These are phyloP conservation scores for Acanthamoeba sp. DNA, from an alignment of 208 protist species.

Conservation along the genomic window DNA sequence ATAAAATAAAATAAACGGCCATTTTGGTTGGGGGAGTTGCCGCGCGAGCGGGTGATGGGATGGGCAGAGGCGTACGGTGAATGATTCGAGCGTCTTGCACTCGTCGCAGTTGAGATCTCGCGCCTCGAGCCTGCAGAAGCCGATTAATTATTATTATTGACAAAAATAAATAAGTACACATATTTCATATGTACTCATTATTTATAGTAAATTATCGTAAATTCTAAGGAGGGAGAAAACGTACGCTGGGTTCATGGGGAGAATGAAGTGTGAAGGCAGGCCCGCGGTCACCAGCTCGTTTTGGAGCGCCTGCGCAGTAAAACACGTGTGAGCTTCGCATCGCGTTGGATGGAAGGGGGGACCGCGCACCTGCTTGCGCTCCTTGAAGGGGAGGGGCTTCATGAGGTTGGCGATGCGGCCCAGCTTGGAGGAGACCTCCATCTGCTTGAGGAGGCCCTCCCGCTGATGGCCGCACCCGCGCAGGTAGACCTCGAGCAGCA, in stretches of 20 bases:
- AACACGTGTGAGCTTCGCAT: neutral
- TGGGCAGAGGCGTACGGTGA: neutral
- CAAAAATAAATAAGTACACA: too few relatives aligned
- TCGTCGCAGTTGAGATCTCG: neutral
- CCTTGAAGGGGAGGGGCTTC: constrained; percentile 45
- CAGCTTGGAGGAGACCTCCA: constrained; percentile 21
- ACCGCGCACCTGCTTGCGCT: neutral
- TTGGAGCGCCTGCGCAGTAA: neutral
- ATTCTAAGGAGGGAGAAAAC: too few relatives aligned
- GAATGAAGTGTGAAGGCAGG: constrained; percentile 8
- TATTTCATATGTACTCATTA: too few relatives aligned
- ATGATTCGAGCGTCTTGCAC: constrained; percentile 44
- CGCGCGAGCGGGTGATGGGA: neutral
- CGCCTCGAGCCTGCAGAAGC: neutral
- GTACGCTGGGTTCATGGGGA: constrained; percentile 15
- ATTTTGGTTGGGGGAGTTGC: too few relatives aligned
- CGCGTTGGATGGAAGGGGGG: too few relatives aligned
- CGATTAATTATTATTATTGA: too few relatives aligned
- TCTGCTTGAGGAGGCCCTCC: constrained; percentile 25
- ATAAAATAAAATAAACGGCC: too few relatives aligned
- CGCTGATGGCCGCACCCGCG: constrained; percentile 75
- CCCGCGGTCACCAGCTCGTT: neutral
- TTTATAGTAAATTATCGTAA: too few relatives aligned
- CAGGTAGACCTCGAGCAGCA: constrained; percentile 86
- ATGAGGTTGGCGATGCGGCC: neutral